Percentiles rank a stretch among this genome's conserved stretches.
Conservation (phyloP, 106 monocot genomes). For the Gastrodia elata region DNA sequence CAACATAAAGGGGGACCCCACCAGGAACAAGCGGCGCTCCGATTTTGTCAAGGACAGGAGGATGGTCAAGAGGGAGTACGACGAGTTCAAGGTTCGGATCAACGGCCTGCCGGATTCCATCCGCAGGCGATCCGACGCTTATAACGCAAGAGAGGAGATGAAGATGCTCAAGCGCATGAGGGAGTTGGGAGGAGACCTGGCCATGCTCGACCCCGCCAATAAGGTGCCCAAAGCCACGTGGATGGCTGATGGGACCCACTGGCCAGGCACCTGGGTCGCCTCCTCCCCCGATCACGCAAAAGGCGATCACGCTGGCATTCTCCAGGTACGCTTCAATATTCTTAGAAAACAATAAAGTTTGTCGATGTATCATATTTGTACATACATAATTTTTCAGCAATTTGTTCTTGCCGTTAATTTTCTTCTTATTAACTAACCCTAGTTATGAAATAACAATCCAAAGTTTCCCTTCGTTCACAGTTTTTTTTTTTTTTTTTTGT, state of each 20-base stretch:
- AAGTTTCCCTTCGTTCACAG: too few relatives aligned
- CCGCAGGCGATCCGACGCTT: slow-evolving; percentile 30
- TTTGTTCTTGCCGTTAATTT: too few relatives aligned
- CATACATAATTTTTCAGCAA: too few relatives aligned
- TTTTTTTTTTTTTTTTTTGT: too few relatives aligned
- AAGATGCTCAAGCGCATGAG: slow-evolving; percentile 33
- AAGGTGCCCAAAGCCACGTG: slow-evolving; percentile 52
- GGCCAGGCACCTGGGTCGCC: slow-evolving; percentile 37
- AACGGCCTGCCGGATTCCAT: slow-evolving; percentile 56
- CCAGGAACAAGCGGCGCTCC: slow-evolving; percentile 57
- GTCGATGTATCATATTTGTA: too few relatives aligned
- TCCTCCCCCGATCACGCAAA: slow-evolving; percentile 38
- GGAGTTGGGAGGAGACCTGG: slow-evolving; percentile 27
- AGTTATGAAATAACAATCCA: too few relatives aligned
- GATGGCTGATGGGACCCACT: slow-evolving; percentile 53
- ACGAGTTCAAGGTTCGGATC: slow-evolving; percentile 70
- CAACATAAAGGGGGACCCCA: slow-evolving; percentile 45
- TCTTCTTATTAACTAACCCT: too few relatives aligned
- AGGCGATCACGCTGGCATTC: slow-evolving; percentile 59
- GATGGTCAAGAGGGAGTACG: slow-evolving; percentile 69
- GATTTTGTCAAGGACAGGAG: slow-evolving; percentile 70
- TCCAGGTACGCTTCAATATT: slow-evolving; percentile 25
- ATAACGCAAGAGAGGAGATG: slow-evolving; percentile 54
- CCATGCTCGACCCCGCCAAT: slow-evolving; percentile 14
- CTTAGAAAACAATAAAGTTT: too few relatives aligned